Evolutionary conservation across 2,329 filamentous ascomycete species (phyloP).

Genomic region (Diaporthe capsici): DNA sequence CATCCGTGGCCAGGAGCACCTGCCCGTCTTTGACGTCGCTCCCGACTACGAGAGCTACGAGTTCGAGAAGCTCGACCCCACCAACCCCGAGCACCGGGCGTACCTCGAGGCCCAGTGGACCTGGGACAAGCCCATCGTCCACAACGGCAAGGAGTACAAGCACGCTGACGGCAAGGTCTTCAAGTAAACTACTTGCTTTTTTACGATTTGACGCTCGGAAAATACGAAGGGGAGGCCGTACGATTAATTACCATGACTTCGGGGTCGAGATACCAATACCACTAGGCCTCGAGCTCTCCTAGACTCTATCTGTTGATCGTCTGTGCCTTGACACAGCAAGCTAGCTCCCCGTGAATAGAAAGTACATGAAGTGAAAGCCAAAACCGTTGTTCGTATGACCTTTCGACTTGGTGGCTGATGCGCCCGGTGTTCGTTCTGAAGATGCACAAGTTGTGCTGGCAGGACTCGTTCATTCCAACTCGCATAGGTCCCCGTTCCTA

Average conservation of each 20-base stretch:
- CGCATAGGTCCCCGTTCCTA: conserved; percentile 2
- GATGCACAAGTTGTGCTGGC: background rate
- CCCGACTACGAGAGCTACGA: conserved; percentile 97
- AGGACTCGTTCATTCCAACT: background rate
- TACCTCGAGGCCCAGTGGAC: conserved; percentile 91
- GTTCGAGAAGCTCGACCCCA: conserved; percentile 96
- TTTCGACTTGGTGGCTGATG: background rate
- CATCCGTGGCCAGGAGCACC: conserved; percentile 89
- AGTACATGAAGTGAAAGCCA: conserved; percentile 36
- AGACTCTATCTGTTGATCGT: conserved; percentile 36
- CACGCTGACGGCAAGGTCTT: conserved; percentile 97
- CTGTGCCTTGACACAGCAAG: conserved; percentile 23
- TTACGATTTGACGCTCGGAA: conserved; percentile 41
- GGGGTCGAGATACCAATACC: conserved; percentile 38
- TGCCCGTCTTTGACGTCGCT: conserved; percentile 94
- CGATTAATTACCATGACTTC: conserved; percentile 39
- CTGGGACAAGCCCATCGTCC: conserved; percentile 87
- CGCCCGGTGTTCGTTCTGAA: no score
- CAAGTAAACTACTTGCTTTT: conserved; percentile 77
- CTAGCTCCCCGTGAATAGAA: conserved; percentile 35
- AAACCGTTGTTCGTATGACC: background rate
- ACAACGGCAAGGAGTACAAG: conserved; percentile 89
- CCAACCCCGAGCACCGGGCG: conserved; percentile 85
- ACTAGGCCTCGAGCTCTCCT: conserved; percentile 15
- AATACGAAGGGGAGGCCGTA: conserved; percentile 38